A percentile compares a stretch with the other conserved stretches of the same genome.
Evolutionary conservation across 208 protist genomes (phyloP).

Genomic region (Leishmania arabica): DNA sequence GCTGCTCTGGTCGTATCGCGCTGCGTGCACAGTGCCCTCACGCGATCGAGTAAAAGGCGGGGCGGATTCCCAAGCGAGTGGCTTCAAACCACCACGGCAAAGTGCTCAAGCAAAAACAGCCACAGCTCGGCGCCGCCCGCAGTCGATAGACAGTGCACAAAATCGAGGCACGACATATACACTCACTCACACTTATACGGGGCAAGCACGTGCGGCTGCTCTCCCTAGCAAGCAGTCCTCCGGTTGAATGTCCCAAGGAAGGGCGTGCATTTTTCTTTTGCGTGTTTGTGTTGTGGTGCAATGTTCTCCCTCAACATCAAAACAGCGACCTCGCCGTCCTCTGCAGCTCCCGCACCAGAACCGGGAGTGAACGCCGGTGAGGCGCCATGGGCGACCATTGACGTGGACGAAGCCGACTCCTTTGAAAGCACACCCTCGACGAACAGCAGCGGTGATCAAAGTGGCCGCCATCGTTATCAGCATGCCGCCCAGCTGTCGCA

Average conservation of each 20-base stretch:
- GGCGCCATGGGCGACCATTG: slow-evolving; percentile 11
- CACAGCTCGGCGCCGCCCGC: neutral
- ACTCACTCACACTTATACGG: neutral
- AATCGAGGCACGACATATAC: neutral
- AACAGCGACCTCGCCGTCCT: slow-evolving; percentile 4
- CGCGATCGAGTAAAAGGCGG: neutral
- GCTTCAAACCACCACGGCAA: neutral
- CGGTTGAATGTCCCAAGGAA: neutral
- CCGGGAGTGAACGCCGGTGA: neutral
- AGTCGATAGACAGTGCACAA: neutral
- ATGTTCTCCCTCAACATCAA: slow-evolving; percentile 31
- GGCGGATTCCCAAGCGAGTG: neutral
- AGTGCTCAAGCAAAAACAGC: neutral
- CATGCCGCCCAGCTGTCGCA: neutral
- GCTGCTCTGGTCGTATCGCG: neutral
- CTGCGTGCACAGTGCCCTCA: neutral
- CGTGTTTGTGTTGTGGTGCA: neutral
- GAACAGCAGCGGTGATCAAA: slow-evolving; percentile 4
- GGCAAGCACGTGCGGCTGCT: neutral
- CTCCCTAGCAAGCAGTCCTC: neutral
- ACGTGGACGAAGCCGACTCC: slow-evolving; percentile 19
- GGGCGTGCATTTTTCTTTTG: neutral
- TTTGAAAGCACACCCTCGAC: slow-evolving; percentile 22
- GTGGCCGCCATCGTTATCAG: neutral
- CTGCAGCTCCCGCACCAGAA: neutral